These are phyloP conservation scores for Globisporangium emineosum DNA, from an alignment of 352 stramenopile species.

Conservation along the genomic window DNA sequence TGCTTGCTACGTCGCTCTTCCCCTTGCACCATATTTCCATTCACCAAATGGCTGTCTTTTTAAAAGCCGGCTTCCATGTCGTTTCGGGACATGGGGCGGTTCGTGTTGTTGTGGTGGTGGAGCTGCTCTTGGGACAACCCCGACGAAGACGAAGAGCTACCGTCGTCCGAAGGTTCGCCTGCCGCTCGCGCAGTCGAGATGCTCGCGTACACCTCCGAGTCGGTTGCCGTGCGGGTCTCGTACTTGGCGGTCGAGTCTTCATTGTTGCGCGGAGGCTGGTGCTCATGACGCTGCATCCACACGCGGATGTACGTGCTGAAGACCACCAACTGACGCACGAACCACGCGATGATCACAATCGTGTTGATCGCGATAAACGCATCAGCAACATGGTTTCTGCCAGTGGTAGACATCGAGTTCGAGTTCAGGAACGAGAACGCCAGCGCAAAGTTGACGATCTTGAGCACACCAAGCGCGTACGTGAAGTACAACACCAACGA, in stretches of 20 bases:
- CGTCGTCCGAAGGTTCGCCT: slow-evolving; percentile 13
- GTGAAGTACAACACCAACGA: slow-evolving; percentile 40
- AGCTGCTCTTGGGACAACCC: slow-evolving; percentile 16
- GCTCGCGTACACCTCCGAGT: slow-evolving; percentile 45
- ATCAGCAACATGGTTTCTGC: slow-evolving; percentile 35
- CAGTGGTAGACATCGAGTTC: slow-evolving; percentile 37
- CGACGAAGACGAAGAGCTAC: slow-evolving; percentile 10
- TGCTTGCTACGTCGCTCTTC: background rate
- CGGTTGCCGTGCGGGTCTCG: slow-evolving; percentile 29
- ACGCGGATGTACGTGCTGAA: slow-evolving; percentile 52
- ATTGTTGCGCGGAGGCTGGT: slow-evolving; percentile 24
- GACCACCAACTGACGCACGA: slow-evolving; percentile 53
- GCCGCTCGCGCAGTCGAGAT: slow-evolving; percentile 26
- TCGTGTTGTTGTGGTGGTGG: slow-evolving; percentile 11
- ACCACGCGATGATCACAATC: slow-evolving; percentile 55
- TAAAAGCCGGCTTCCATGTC: slow-evolving; percentile 24
- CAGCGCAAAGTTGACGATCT: slow-evolving; percentile 58
- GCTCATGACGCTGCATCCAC: slow-evolving; percentile 49
- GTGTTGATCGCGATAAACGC: slow-evolving; percentile 65
- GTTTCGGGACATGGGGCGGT: slow-evolving; percentile 17
- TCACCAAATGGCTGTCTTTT: background rate
- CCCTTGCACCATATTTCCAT: background rate
- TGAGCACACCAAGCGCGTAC: slow-evolving; percentile 45
- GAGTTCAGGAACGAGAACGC: slow-evolving; percentile 58
- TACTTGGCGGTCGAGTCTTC: slow-evolving; percentile 29